phyloP scores from a whole-genome alignment of 768 basidiomycete genomes.

The Strobilomyces confusus region DNA sequence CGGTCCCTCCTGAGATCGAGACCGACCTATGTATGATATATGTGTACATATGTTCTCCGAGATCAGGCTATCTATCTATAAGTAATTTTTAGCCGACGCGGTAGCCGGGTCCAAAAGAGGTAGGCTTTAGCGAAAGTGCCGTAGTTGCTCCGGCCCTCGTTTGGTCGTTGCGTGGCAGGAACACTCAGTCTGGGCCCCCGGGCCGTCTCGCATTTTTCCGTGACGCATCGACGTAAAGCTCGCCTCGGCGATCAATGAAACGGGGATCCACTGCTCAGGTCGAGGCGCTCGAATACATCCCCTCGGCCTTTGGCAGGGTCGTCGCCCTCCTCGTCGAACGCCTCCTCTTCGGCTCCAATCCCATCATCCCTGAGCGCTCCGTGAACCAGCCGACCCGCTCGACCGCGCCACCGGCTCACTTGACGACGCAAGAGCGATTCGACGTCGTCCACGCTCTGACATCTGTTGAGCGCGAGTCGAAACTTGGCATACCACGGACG shows the following conservation, averaged over 20 bases:
- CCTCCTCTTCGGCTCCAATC: neutral
- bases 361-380: neutral
- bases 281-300: neutral
- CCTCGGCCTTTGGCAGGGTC: constrained; percentile 6
- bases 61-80: too few species aligned
- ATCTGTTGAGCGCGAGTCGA: constrained; percentile 40
- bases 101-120: too few species aligned
- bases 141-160: too few species aligned
- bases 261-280: neutral
- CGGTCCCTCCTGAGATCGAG: neutral
- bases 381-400: constrained; percentile 9
- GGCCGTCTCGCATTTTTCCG: neutral
- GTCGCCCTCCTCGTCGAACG: neutral
- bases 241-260: neutral
- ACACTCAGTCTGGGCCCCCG: too few species aligned
- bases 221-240: neutral
- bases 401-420: constrained; percentile 51
- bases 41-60: too few species aligned
- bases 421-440: constrained; percentile 40
- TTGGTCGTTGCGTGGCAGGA: too few species aligned
- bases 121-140: too few species aligned
- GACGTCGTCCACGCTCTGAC: constrained; percentile 44
- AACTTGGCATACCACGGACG: constrained; percentile 57
- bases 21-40: too few species aligned
- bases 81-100: too few species aligned